Percentiles rank a stretch among this genome's conserved stretches.
These are phyloP conservation scores for Botrytis byssoidea DNA, from an alignment of 2,329 filamentous ascomycete genomes.

Conservation along the genomic window DNA sequence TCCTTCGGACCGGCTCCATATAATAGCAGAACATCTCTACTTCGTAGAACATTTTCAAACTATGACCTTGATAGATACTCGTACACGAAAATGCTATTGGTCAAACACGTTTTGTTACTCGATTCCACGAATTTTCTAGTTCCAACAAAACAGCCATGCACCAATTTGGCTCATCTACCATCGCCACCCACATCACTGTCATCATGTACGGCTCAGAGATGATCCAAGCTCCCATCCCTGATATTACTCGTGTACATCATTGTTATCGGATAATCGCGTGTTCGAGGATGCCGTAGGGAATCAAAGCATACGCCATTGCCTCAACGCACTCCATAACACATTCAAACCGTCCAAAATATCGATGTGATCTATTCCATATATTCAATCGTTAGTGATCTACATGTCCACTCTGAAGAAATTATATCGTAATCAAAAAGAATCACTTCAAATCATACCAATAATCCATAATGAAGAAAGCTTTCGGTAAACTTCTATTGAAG, in stretches of 20 bases:
- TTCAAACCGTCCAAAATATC: neutral
- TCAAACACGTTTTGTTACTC: neutral
- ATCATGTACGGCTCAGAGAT: neutral
- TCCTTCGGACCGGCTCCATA: neutral
- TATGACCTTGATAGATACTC: neutral
- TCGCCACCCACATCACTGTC: neutral
- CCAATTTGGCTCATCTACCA: neutral
- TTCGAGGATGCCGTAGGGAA: neutral
- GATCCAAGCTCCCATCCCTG: neutral
- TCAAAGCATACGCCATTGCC: neutral
- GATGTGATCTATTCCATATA: neutral
- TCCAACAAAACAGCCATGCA: neutral
- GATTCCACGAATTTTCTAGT: neutral
- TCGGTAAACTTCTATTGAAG: neutral
- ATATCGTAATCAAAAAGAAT: neutral
- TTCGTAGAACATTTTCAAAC: neutral
- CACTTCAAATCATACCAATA: neutral
- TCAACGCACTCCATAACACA: neutral
- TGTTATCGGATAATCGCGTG: neutral
- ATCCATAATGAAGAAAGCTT: slow-evolving; percentile 8
- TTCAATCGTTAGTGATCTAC: neutral
- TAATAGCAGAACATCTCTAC: neutral
- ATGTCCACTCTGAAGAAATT: neutral
- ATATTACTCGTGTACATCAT: neutral
- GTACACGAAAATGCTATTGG: neutral